Base-by-base conservation (phyloP, 495 filamentous ascomycete species). In the Penicillium coprophilum region DNA sequence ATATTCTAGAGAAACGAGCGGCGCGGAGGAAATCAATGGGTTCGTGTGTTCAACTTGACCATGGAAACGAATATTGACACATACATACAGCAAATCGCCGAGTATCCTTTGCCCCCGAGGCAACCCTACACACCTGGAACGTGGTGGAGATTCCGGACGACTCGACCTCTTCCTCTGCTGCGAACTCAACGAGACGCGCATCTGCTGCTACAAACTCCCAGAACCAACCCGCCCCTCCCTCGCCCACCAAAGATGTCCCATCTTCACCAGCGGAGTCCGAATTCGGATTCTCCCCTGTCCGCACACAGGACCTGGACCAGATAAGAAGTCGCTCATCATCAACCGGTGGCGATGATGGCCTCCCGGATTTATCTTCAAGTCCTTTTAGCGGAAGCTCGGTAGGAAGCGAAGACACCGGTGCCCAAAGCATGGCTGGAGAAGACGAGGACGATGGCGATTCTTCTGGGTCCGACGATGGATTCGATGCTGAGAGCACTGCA, bases 71-170 rank as follows among this genome's bases (percentile, higher is more conserved):
- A 17, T 27, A 21, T 56, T 64, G 24, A 64, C 51, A 30, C 30
- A 17, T 27, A 34, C 24, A 30, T 43, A 49, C 54, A 80, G 91
- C 90, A 31, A 93, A 94, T 71, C 89, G 95, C 63, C 85, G 94
- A 55, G 94, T 99, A 38, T 97, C 93, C 0, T 99, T 99, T 67
- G 94, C 94, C 6, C 94, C 94, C 2, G 94, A 99, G 71, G 94
- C 94, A 13, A 99, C 94, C 9, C 76, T 99, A 31, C 94, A 99
- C 67, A 99, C 94, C 4, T 99, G 96, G 85, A 92, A 97, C 66
- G 92, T 96, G 50, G 83, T 96, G 3, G 93, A 97, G 61, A 87
- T 93, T 53, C 82, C 86, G 56, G 90, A 91, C 56, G 91, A 96
- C 65, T 89, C 88, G 31, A 95, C 91, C 0, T 89, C 88, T 13